phyloP scores from a whole-genome alignment of 768 basidiomycete species.

The Termitomyces titanicus region DNA sequence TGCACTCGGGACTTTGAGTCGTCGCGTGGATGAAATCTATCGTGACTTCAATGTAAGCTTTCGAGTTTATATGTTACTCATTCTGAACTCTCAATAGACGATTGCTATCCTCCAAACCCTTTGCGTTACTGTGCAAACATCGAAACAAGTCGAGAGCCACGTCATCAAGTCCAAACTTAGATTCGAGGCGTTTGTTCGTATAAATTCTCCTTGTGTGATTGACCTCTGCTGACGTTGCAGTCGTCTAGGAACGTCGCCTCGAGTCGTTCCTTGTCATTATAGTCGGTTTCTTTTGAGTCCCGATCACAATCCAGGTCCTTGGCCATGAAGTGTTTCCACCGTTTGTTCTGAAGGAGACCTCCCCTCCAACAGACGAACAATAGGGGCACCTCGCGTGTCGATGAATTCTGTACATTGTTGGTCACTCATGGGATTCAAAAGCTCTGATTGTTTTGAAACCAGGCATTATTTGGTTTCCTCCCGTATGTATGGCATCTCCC shows the following conservation, averaged over 20 bases:
- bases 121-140: neutral
- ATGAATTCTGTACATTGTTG: neutral
- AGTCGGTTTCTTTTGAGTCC: neutral
- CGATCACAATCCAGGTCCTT: neutral
- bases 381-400: neutral
- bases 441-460: neutral
- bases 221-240: neutral
- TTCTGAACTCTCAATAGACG: neutral
- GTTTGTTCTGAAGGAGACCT: neutral
- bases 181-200: neutral
- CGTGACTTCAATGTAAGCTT: neutral
- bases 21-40: neutral
- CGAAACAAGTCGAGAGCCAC: neutral
- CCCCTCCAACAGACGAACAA: neutral
- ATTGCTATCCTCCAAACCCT: neutral
- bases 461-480: neutral
- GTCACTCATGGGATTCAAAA: neutral
- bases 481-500: neutral
- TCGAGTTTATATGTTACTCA: too few species aligned
- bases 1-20: neutral
- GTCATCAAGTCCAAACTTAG: neutral
- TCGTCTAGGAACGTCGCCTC: neutral
- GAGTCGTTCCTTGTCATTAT: neutral
- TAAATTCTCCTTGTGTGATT: neutral
- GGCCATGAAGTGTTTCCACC: neutral